Percentiles rank a stretch among this genome's conserved stretches.
These are phyloP conservation scores for Botrytis aclada DNA, from an alignment of 2,329 filamentous ascomycete species.

Conservation along the genomic window DNA sequence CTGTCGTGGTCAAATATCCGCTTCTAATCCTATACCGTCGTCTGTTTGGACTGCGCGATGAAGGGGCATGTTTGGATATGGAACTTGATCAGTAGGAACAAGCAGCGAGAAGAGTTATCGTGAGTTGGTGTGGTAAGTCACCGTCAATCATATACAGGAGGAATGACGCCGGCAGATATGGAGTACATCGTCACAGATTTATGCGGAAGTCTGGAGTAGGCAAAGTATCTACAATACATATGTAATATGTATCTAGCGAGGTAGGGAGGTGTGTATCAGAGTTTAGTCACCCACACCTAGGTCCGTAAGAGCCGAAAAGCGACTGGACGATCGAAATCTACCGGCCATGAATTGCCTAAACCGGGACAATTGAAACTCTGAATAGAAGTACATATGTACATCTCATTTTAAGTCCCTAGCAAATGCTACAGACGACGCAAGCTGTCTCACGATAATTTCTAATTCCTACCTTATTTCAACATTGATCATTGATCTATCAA, in stretches of 20 bases:
- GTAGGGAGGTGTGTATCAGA: not conserved
- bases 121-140: not conserved
- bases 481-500: too few relatives aligned
- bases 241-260: not conserved
- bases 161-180: constrained; percentile 5
- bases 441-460: not conserved
- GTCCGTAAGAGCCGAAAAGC: constrained; percentile 13
- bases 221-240: constrained; percentile 9
- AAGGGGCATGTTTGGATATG: constrained; percentile 4
- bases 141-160: not conserved
- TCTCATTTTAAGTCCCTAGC: not conserved
- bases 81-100: not conserved
- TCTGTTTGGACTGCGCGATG: constrained; percentile 2
- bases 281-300: not conserved
- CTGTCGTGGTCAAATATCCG: constrained; percentile 15
- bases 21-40: not conserved
- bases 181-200: not conserved
- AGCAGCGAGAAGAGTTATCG: not conserved
- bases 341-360: constrained; percentile 6
- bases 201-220: constrained; percentile 6
- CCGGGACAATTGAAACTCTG: not conserved
- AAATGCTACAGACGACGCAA: not conserved
- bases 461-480: not conserved
- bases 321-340: constrained; percentile 9
- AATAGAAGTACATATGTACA: not conserved